A percentile compares a stretch with the other conserved stretches of the same genome.
These are phyloP conservation scores for Annulohypoxylon stygium DNA, from an alignment of 495 filamentous ascomycete genomes.

Conservation along the genomic window DNA sequence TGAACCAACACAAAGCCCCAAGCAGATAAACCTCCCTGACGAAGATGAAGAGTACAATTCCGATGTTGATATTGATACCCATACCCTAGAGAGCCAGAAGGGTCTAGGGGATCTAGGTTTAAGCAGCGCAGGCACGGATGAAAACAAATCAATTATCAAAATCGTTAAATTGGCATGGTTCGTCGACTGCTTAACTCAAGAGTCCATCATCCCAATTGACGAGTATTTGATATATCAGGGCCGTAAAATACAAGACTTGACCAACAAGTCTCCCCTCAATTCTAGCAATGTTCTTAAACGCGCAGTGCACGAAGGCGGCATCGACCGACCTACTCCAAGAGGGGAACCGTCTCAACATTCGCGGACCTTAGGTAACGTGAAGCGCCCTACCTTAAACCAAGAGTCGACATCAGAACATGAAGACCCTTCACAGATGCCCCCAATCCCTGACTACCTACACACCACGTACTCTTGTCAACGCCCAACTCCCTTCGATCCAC, in stretches of 20 bases:
- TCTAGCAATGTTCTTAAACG: slow-evolving; percentile 51
- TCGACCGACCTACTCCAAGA: slow-evolving; percentile 18
- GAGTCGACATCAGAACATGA: slow-evolving; percentile 83
- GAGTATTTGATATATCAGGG: slow-evolving; percentile 78
- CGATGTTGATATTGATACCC: not conserved
- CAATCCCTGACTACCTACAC: slow-evolving; percentile 78
- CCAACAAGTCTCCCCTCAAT: slow-evolving; percentile 32
- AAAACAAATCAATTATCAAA: slow-evolving; percentile 61
- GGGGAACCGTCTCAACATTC: slow-evolving; percentile 25
- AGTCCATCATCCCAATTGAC: slow-evolving; percentile 67
- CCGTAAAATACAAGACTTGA: slow-evolving; percentile 47
- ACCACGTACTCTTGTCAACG: slow-evolving; percentile 86
- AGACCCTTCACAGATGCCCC: slow-evolving; percentile 59
- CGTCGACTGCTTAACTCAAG: slow-evolving; percentile 67
- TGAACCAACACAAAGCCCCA: not conserved
- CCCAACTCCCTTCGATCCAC: slow-evolving; percentile 73
- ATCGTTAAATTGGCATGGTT: slow-evolving; percentile 86
- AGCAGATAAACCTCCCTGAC: not conserved
- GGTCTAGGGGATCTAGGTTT: slow-evolving; percentile 29
- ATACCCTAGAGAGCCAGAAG: not conserved
- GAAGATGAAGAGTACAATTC: not conserved
- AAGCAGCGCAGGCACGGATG: slow-evolving; percentile 23
- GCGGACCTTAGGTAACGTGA: slow-evolving; percentile 37
- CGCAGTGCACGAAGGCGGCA: slow-evolving; percentile 50
- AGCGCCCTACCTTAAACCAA: slow-evolving; percentile 65